phyloP scores from a whole-genome alignment of 768 basidiomycete species.

The Mycena albidolilacea region DNA sequence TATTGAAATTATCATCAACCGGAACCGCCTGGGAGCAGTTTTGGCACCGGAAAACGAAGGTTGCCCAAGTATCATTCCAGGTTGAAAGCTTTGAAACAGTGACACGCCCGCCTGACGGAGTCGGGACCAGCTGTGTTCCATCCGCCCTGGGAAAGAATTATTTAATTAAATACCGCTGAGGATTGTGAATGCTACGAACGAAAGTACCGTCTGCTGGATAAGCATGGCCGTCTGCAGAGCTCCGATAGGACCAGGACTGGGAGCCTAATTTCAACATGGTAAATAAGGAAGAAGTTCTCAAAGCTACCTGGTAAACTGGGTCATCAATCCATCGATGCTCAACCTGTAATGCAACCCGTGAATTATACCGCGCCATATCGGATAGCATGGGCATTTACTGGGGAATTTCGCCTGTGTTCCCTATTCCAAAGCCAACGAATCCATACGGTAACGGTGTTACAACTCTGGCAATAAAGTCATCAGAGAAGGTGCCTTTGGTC shows the following conservation, averaged over 20 bases:
- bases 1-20: neutral
- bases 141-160: neutral
- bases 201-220: conserved; percentile 4
- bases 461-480: neutral
- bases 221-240: conserved; percentile 8
- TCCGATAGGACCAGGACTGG: conserved; percentile 6
- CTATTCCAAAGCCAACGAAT: conserved; percentile 11
- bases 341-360: neutral
- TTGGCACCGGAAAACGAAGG: conserved; percentile 20
- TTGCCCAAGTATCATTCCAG: conserved; percentile 6
- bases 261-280: neutral
- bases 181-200: neutral
- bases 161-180: neutral
- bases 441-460: conserved; percentile 11
- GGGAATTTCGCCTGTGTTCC: neutral
- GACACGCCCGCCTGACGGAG: neutral
- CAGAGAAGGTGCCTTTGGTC: neutral
- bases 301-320: neutral
- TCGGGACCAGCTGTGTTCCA: neutral
- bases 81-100: conserved; percentile 4
- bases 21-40: neutral
- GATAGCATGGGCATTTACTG: neutral
- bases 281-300: neutral
- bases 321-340: neutral
- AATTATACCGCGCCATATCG: neutral